Evolutionary conservation across 805 yeast genomes (phyloP).

Genomic region (Kazachstania kunashirensis): DNA sequence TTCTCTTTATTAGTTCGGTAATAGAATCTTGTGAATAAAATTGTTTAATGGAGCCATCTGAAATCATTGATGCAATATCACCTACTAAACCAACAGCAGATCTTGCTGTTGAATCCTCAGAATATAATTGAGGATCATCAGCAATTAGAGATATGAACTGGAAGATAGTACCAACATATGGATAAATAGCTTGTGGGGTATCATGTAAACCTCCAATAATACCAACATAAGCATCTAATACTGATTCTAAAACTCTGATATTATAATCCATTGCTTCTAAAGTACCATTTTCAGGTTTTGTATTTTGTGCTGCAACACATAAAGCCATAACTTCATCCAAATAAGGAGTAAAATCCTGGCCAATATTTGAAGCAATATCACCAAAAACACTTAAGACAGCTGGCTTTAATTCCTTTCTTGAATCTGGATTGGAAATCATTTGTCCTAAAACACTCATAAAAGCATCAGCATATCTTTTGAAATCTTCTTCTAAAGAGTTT

Average conservation of each 20-base stretch:
- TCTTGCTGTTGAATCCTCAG: constrained; percentile 64
- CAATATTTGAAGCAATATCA: constrained; percentile 86
- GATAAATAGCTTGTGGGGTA: constrained; percentile 52
- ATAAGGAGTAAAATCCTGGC: constrained; percentile 65
- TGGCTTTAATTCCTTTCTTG: constrained; percentile 77
- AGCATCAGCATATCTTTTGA: constrained; percentile 66
- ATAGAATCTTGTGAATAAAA: constrained; percentile 72
- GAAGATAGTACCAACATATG: constrained; percentile 61
- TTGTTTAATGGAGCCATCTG: constrained; percentile 62
- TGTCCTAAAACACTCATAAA: constrained; percentile 78
- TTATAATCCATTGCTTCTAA: constrained; percentile 72
- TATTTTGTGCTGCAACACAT: constrained; percentile 53
- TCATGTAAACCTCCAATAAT: constrained; percentile 82
- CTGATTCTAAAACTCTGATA: constrained; percentile 66
- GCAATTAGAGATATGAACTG: constrained; percentile 53
- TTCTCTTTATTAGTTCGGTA: constrained; percentile 60
- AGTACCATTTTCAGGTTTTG: constrained; percentile 56
- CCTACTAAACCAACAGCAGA: constrained; percentile 87
- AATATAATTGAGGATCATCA: constrained; percentile 48
- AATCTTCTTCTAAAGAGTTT: constrained; percentile 69
- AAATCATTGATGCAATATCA: constrained; percentile 81
- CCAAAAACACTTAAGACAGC: constrained; percentile 88
- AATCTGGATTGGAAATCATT: constrained; percentile 53
- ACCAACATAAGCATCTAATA: constrained; percentile 93
- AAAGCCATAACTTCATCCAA: constrained; percentile 71